A percentile compares a stretch with the other conserved stretches of the same genome.
Evolutionary conservation across 129 eudicot species (phyloP).

Genomic region (Escallonia herrerae): DNA sequence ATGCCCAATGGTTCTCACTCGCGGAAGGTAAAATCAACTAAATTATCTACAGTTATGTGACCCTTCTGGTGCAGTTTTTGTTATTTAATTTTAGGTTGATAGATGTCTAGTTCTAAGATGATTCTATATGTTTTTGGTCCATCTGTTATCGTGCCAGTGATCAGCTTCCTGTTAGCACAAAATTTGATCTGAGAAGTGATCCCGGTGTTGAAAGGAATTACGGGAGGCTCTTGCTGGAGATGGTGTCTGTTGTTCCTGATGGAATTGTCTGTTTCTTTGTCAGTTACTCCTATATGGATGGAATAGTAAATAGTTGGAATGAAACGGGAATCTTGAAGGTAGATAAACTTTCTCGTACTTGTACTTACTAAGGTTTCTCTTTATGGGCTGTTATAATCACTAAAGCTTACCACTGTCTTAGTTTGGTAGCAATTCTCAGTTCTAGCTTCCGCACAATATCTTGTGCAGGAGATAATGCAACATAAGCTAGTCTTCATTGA

Average conservation of each 20-base stretch:
- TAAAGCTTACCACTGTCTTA: too few relatives aligned
- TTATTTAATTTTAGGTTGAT: not conserved
- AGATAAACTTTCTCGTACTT: not conserved
- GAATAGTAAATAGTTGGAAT: slow-evolving; percentile 95
- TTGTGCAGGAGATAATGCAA: slow-evolving; percentile 91
- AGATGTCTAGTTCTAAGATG: not conserved
- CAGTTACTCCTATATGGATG: slow-evolving; percentile 99
- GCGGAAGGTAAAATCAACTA: slow-evolving; percentile 67
- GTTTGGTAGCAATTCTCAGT: too few relatives aligned
- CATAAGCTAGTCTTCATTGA: slow-evolving; percentile 94
- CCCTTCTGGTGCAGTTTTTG: not conserved
- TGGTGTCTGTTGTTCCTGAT: slow-evolving; percentile 99
- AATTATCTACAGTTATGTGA: not conserved
- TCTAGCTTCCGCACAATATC: not conserved
- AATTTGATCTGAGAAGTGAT: slow-evolving; percentile 91
- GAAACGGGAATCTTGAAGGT: slow-evolving; percentile 95
- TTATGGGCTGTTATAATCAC: too few relatives aligned
- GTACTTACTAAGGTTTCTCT: not conserved
- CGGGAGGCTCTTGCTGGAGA: slow-evolving; percentile 92
- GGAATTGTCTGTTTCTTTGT: slow-evolving; percentile 97
- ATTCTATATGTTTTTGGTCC: not conserved
- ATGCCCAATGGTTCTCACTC: slow-evolving; percentile 97
- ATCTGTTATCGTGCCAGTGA: slow-evolving; percentile 47
- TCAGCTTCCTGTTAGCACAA: slow-evolving; percentile 98
- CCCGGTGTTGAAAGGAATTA: slow-evolving; percentile 97